Conservation (phyloP, 352 stramenopile species). For the Phytopythium vexans region DNA sequence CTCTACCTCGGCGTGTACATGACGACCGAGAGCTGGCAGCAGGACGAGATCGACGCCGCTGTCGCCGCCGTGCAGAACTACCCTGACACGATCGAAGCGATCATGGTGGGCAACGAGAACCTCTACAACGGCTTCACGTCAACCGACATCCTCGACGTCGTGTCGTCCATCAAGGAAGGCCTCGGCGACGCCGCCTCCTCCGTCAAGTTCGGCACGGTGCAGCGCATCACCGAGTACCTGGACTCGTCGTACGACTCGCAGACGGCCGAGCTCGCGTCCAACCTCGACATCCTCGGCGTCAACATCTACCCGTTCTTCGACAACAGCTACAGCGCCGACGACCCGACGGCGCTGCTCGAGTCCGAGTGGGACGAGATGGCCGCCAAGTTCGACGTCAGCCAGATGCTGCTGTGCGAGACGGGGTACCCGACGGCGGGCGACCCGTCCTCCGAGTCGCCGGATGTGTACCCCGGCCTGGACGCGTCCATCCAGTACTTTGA, state of each 20-base stretch:
- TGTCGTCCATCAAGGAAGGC: conserved; percentile 22
- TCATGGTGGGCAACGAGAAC: conserved; percentile 58
- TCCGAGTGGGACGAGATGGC: conserved; percentile 40
- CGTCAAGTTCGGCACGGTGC: conserved; percentile 52
- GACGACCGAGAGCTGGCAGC: conserved; percentile 41
- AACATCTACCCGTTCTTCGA: conserved; percentile 66
- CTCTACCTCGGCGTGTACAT: conserved; percentile 56
- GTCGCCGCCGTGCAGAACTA: conserved; percentile 41
- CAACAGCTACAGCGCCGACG: conserved; percentile 40
- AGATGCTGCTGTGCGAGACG: conserved; percentile 56
- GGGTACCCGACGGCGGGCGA: conserved; percentile 46
- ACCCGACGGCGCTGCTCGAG: conserved; percentile 38
- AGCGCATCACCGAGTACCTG: conserved; percentile 54
- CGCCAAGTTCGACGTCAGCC: conserved; percentile 25
- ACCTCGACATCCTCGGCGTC: conserved; percentile 50
- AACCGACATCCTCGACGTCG: conserved; percentile 22
- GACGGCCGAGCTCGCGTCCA: conserved; percentile 19
- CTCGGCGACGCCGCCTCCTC: conserved; percentile 20
- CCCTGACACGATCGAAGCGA: conserved; percentile 32
- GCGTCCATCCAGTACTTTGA: conserved; percentile 22
- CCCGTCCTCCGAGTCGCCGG: conserved; percentile 26
- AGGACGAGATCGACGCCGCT: conserved; percentile 34
- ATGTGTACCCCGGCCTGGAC: conserved; percentile 35
- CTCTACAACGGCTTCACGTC: conserved; percentile 21
- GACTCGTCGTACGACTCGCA: conserved; percentile 28